Conservation (phyloP, 2,329 filamentous ascomycete species). For the Penicillium sp. region DNA sequence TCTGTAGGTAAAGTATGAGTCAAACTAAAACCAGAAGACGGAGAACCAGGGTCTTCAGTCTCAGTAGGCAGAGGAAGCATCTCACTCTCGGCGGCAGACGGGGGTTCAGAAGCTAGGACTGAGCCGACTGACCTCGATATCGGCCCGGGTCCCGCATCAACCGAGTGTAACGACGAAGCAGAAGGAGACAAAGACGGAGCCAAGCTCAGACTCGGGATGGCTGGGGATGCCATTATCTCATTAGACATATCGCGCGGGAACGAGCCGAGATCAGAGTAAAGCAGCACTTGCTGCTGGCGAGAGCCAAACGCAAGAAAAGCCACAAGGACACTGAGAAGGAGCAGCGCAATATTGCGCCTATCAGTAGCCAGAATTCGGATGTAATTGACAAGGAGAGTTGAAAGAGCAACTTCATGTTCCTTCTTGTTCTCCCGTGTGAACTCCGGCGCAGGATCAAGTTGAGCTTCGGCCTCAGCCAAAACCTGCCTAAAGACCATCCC, state of each 20-base stretch:
- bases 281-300: neutral
- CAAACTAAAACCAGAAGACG: neutral
- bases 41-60: neutral
- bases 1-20: neutral
- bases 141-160: too few relatives aligned
- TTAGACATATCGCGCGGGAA: slow-evolving; percentile 16
- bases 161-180: neutral
- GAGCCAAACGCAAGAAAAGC: slow-evolving; percentile 16
- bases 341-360: slow-evolving; percentile 49
- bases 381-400: slow-evolving; percentile 55
- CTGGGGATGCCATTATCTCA: neutral
- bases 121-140: neutral
- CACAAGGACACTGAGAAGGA: slow-evolving; percentile 14
- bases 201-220: neutral
- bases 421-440: slow-evolving; percentile 5
- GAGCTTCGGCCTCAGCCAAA: slow-evolving; percentile 13
- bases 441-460: slow-evolving; percentile 4
- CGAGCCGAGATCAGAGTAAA: slow-evolving; percentile 9
- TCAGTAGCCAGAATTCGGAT: slow-evolving; percentile 53
- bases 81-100: neutral
- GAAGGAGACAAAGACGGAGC: neutral
- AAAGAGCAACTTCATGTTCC: slow-evolving; percentile 50
- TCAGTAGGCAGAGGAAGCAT: neutral
- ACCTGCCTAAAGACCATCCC: neutral
- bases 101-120: neutral